Conservation (phyloP, 1,139 yeast genomes). For the Yamadazyma blattariae region DNA sequence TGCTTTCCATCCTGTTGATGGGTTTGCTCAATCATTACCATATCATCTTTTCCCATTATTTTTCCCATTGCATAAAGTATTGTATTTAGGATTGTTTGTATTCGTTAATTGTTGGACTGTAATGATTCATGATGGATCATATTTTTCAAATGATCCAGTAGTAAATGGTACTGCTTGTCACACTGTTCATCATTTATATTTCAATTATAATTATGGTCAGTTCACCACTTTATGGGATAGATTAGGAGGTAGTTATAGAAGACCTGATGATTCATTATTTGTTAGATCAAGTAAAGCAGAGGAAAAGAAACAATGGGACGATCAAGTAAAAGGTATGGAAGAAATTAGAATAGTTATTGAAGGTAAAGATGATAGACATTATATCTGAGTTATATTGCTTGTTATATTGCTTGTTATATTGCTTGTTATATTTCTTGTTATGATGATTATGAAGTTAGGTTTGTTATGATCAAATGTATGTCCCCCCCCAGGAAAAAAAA, state of each 20-base stretch:
- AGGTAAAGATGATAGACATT: slow-evolving; percentile 59
- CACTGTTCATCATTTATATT: slow-evolving; percentile 92
- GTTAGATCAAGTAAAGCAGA: slow-evolving; percentile 54
- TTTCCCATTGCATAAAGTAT: slow-evolving; percentile 87
- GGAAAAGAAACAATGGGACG: slow-evolving; percentile 63
- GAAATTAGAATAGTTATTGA: slow-evolving; percentile 76
- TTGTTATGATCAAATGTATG: too few relatives aligned
- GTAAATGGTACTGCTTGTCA: slow-evolving; percentile 98
- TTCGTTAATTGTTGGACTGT: slow-evolving; percentile 98
- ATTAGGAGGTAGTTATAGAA: slow-evolving; percentile 87
- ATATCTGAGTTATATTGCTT: too few relatives aligned
- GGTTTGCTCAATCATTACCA: slow-evolving; percentile 88
- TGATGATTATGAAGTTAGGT: too few relatives aligned
- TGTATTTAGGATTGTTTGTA: slow-evolving; percentile 76
- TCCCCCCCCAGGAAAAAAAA: too few relatives aligned
- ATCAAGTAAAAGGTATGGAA: slow-evolving; percentile 78
- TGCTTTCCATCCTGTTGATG: slow-evolving; percentile 99
- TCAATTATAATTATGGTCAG: slow-evolving; percentile 97
- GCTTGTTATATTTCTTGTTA: too few relatives aligned
- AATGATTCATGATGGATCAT: slow-evolving; percentile 97
- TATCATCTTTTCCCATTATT: slow-evolving; percentile 88
- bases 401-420: too few relatives aligned
- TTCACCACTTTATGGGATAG: slow-evolving; percentile 98
- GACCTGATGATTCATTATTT: slow-evolving; percentile 85
- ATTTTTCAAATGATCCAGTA: slow-evolving; percentile 86